phyloP scores from a whole-genome alignment of 495 filamentous ascomycete genomes.

The Lophiotrema nucula region DNA sequence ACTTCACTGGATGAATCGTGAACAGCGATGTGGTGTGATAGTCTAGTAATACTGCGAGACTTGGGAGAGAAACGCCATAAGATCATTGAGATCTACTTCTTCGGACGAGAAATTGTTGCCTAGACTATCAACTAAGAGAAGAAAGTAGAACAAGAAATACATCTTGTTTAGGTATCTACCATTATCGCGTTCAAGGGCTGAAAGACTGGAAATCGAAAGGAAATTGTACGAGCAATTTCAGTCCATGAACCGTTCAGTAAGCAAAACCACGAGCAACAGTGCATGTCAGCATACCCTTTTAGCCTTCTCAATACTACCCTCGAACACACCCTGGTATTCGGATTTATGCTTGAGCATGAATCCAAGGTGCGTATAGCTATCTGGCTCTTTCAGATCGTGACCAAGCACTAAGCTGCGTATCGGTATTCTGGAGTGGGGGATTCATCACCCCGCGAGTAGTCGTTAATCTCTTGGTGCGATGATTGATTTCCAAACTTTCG shows the following conservation, averaged over 20 bases:
- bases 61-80: not conserved
- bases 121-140: not conserved
- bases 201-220: not conserved
- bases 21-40: no score
- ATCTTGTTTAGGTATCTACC: not conserved
- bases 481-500: no score
- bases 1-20: no score
- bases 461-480: not conserved
- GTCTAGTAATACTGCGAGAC: not conserved
- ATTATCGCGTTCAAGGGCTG: not conserved
- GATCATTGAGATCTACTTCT: not conserved
- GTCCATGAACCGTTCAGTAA: not conserved
- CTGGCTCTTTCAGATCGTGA: not conserved
- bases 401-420: not conserved
- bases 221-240: not conserved
- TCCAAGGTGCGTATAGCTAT: not conserved
- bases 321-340: not conserved
- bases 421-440: not conserved
- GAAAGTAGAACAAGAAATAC: no score
- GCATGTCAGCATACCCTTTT: not conserved
- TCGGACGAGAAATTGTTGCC: not conserved
- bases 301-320: not conserved
- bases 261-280: not conserved
- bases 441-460: not conserved
- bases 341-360: not conserved